Evolutionary conservation across 2,329 filamentous ascomycete genomes (phyloP).

Genomic region (Nemania bipapillata): DNA sequence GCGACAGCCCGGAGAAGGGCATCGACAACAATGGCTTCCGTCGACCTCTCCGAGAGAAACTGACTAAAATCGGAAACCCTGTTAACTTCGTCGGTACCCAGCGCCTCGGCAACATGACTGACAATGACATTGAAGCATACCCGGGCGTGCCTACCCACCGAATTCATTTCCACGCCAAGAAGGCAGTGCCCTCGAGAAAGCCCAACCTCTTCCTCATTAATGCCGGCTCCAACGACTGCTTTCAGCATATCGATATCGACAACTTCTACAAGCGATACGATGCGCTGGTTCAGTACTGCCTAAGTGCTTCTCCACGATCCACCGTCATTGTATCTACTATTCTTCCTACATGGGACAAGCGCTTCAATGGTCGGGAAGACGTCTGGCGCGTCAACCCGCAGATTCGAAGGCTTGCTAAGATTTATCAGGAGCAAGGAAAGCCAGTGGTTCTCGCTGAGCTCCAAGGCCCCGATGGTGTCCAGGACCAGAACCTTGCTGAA

Average conservation of each 20-base stretch:
- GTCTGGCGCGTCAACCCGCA: slow-evolving; percentile 49
- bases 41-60: slow-evolving; percentile 51
- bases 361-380: slow-evolving; percentile 51
- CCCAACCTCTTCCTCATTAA: slow-evolving; percentile 53
- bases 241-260: slow-evolving; percentile 50
- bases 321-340: slow-evolving; percentile 50
- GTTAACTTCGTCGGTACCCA: slow-evolving; percentile 53
- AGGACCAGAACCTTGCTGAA: slow-evolving; percentile 47
- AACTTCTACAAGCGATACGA: slow-evolving; percentile 52
- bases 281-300: slow-evolving; percentile 49
- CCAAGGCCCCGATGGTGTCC: slow-evolving; percentile 50
- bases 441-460: slow-evolving; percentile 52
- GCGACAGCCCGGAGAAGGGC: slow-evolving; percentile 48
- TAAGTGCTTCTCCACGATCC: slow-evolving; percentile 48
- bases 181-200: slow-evolving; percentile 46
- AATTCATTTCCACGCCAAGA: slow-evolving; percentile 48
- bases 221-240: slow-evolving; percentile 53
- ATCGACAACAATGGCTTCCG: slow-evolving; percentile 52
- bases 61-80: slow-evolving; percentile 49
- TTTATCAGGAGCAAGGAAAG: slow-evolving; percentile 47
- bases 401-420: slow-evolving; percentile 48
- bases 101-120: slow-evolving; percentile 51
- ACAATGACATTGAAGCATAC: slow-evolving; percentile 53
- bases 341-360: slow-evolving; percentile 50
- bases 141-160: slow-evolving; percentile 48